Percentiles rank a stretch among this genome's conserved stretches.
Conservation (phyloP, 2,329 filamentous ascomycete species). For the Didymella segeticola region DNA sequence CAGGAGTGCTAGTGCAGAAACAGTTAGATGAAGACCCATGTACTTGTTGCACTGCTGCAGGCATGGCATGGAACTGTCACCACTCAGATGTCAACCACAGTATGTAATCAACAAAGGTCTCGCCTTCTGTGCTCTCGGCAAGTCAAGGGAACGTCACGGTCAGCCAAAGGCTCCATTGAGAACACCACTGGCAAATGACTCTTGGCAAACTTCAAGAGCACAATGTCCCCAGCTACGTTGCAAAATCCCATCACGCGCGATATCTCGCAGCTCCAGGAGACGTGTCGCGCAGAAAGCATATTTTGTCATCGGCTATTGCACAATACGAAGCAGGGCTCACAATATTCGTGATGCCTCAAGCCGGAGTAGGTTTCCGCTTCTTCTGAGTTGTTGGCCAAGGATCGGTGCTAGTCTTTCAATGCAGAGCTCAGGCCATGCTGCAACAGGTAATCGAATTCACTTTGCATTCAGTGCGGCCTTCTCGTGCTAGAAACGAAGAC, state of each 20-base stretch:
- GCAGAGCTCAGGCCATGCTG: neutral
- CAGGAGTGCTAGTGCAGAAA: slow-evolving; percentile 8
- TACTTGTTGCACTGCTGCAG: slow-evolving; percentile 15
- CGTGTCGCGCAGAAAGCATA: neutral
- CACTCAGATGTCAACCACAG: slow-evolving; percentile 5
- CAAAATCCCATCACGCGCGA: neutral
- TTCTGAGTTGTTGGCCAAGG: neutral
- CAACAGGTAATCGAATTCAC: neutral
- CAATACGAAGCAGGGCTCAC: neutral
- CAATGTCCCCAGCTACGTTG: neutral
- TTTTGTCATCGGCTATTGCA: neutral
- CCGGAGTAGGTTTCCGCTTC: neutral
- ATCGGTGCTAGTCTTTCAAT: neutral
- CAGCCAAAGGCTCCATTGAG: neutral
- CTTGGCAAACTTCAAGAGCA: neutral
- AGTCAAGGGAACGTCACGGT: slow-evolving; percentile 11
- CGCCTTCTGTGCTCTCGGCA: slow-evolving; percentile 7
- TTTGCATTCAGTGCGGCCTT: neutral
- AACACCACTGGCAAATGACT: neutral
- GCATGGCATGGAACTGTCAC: slow-evolving; percentile 13
- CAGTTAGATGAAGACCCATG: slow-evolving; percentile 1
- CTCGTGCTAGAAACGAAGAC: neutral
- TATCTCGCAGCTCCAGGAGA: neutral
- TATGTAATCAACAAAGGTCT: slow-evolving; percentile 18
- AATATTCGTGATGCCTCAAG: neutral